Evolutionary conservation across 176 grass and related monocot genomes (phyloP), one percentile per base, ranked within the genome.

Genomic region (Cenchrus fungigraminus): DNA sequence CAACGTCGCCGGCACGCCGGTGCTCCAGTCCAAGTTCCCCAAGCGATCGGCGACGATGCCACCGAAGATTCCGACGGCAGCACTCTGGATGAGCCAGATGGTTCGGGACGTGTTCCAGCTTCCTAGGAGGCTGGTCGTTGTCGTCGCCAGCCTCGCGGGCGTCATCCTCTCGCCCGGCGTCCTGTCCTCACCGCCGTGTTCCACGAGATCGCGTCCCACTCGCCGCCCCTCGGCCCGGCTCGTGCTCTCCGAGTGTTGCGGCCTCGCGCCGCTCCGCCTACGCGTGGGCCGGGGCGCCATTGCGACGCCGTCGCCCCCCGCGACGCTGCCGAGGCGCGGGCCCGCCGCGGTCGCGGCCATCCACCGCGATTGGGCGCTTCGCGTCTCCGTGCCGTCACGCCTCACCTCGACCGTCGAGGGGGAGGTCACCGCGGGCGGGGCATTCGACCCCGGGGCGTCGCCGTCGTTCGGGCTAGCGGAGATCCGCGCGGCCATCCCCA

Each of bases 401-500:
- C 64, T 85, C 77, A 43, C 77, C 46, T 71, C 89, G 47, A 76
- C 50, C 71, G 65, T 84, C 19, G 77, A 87, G 62, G 89, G 87
- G 40, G 94, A 83, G 53, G 73, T 72, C 57, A 77, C 54, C 25
- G 76, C 58, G 83, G 88, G 86, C 60, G n/a, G 67, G 22, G 88
- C 22, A 40, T 95, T 97, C 68, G 85, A 95, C 86, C 87, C 89
- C 8, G 88, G 95, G 73, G 81, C 86, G 76, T 76, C 95, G 14
- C 92, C 95, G 77, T 92, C 92, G 17, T 95, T 97, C 79, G 84
- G 87, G 73, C 81, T 95, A 29, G 90, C 91, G 51, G 92, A 97
- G 69, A 93, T 97, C 84, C 86, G 95, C 68, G 95, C 95, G 1
- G 92, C 92, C 8, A 97, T 97, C 28, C 95, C 95, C 6, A 97